Percentiles rank a stretch among this genome's conserved stretches.
phyloP scores from a whole-genome alignment of 331 rosid species.

The Cydonia oblonga region DNA sequence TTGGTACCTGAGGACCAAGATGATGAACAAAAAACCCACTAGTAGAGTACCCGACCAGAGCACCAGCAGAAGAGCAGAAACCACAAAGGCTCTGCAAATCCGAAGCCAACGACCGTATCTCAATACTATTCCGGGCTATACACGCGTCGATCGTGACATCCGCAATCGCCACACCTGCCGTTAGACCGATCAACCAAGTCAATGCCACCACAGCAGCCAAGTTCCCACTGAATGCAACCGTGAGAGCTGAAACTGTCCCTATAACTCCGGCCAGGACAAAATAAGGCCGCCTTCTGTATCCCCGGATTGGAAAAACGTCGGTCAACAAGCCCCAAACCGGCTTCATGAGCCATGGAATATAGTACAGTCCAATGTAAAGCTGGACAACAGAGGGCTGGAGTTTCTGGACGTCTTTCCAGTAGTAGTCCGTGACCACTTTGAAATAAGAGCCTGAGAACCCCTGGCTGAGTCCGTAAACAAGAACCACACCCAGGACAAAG shows the following conservation, averaged over 20 bases:
- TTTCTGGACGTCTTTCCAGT: slow-evolving; percentile 72
- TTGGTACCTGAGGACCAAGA: slow-evolving; percentile 52
- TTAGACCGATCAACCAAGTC: slow-evolving; percentile 32
- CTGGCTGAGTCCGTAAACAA: slow-evolving; percentile 52
- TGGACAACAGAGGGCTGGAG: slow-evolving; percentile 54
- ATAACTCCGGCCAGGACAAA: slow-evolving; percentile 34
- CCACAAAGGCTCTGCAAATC: slow-evolving; percentile 65
- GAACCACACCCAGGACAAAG: slow-evolving; percentile 38
- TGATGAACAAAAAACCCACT: slow-evolving; percentile 56
- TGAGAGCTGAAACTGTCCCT: slow-evolving; percentile 26
- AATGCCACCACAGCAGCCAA: slow-evolving; percentile 26
- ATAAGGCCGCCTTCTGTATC: slow-evolving; percentile 50
- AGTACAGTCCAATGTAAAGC: slow-evolving; percentile 39
- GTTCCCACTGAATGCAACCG: slow-evolving; percentile 12
- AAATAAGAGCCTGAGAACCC: slow-evolving; percentile 55
- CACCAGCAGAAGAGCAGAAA: slow-evolving; percentile 45
- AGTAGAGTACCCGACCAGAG: slow-evolving; percentile 42
- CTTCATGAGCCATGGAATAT: slow-evolving; percentile 62
- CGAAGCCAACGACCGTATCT: slow-evolving; percentile 39
- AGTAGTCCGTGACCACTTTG: slow-evolving; percentile 50
- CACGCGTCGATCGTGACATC: slow-evolving; percentile 74
- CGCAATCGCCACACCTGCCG: slow-evolving; percentile 49
- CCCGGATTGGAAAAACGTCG: slow-evolving; percentile 40
- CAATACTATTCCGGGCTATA: slow-evolving; percentile 59
- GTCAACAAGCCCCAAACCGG: slow-evolving; percentile 71